phyloP scores from a whole-genome alignment of 805 yeast species.

The Starmerella sp. region DNA sequence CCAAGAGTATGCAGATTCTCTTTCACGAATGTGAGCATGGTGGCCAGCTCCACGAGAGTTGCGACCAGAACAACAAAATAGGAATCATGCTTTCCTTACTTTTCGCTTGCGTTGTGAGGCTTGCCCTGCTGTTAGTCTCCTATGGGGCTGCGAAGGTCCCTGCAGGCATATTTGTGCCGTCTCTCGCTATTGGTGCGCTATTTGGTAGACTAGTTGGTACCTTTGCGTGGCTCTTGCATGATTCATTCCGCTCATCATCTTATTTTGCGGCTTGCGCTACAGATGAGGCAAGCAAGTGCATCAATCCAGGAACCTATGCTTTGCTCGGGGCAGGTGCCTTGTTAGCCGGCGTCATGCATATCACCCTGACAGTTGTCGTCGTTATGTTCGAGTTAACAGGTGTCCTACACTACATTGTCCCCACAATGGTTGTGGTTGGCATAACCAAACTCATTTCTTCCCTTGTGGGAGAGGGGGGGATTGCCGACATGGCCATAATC shows the following conservation, averaged over 20 bases:
- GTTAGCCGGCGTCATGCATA: conserved; percentile 83
- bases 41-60: conserved; percentile 30
- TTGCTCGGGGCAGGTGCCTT: conserved; percentile 95
- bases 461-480: conserved; percentile 70
- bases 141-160: conserved; percentile 84
- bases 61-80: conserved; percentile 22
- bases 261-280: conserved; percentile 25
- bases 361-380: conserved; percentile 85
- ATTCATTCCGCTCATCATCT: conserved; percentile 30
- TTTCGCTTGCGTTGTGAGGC: conserved; percentile 62
- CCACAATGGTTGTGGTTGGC: conserved; percentile 93
- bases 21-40: conserved; percentile 68
- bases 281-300: conserved; percentile 34
- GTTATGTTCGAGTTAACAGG: conserved; percentile 96
- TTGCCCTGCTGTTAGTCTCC: conserved; percentile 63
- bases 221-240: conserved; percentile 43
- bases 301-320: conserved; percentile 91
- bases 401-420: conserved; percentile 79
- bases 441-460: conserved; percentile 73
- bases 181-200: conserved; percentile 94
- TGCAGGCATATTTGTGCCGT: conserved; percentile 92
- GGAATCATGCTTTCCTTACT: conserved; percentile 42
- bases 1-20: conserved; percentile 81
- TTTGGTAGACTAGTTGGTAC: conserved; percentile 83
- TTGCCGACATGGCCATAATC: conserved; percentile 87